Evolutionary conservation across 164 flowering plant genomes (phyloP), one percentile per base, ranked within the genome.

Genomic region (Stephania yunnanensis): DNA sequence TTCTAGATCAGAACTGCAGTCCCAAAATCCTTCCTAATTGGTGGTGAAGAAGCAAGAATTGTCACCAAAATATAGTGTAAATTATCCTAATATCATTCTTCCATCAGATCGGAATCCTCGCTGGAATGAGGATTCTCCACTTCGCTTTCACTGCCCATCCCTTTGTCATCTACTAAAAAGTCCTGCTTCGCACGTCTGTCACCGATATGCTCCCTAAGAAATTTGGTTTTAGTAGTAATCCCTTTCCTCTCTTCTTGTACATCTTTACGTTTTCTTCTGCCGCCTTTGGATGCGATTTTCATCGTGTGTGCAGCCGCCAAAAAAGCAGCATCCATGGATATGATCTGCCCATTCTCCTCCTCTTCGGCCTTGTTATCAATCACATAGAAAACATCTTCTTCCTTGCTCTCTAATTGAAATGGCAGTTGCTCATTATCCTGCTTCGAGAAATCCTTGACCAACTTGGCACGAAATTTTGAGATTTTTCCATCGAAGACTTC

Each of bases 261-360:
- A 73, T 72, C 83, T 80, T 81, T 83, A 31, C 88, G 80, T 61
- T 87, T 91, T 72, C 75, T 78, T 55, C 66, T 75, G 55, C 77
- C 64, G 7, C 71, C 80, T 55, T 73, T 76, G 25, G 78, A 79
- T 0, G 78, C 66, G 66, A 75, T 71, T 52, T 71, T 82, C 87
- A 88, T 86, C 7, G 82, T 76, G 31, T 78, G 88, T 1, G 93
- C 88, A 79, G 89, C 89, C 75, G 87, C 80, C 45, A 86, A 71
- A 78, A 89, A 86, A 22, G 84, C 85, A 72, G 81, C 82, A 80
- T 75, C 85, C 76, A 79, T 77, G 72, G 83, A 73, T 70, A 80
- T 83, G 19, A 81, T 75, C 31, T 15, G 69, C 71, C 70, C 71
- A 30, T 83, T 81, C 20, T 81, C 82, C 31, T 76, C 46, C 50